A percentile compares a stretch with the other conserved stretches of the same genome.
Conservation (phyloP, 495 filamentous ascomycete genomes). For the Penicillium alfredii region DNA sequence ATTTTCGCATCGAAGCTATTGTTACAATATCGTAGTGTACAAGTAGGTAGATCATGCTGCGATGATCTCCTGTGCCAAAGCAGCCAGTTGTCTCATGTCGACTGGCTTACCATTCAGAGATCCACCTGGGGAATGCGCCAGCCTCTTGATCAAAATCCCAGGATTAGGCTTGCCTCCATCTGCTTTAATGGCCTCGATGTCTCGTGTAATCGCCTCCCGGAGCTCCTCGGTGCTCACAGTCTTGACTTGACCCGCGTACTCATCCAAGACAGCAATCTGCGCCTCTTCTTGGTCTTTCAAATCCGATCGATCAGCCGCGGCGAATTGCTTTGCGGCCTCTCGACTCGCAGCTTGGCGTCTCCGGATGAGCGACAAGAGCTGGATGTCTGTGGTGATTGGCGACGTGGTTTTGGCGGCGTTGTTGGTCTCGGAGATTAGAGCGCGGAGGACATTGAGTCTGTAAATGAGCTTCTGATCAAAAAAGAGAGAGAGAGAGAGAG, state of each 20-base stretch:
- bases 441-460: conserved; percentile 53
- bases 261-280: conserved; percentile 50
- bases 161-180: conserved; percentile 38
- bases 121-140: conserved; percentile 42
- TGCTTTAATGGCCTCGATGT: conserved; percentile 38
- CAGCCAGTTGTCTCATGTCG: conserved; percentile 44
- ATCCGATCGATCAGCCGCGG: conserved; percentile 45
- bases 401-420: conserved; percentile 54
- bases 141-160: conserved; percentile 42
- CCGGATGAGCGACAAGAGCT: conserved; percentile 52
- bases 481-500: not conserved
- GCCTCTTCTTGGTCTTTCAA: conserved; percentile 53
- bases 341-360: conserved; percentile 47
- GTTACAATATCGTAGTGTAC: conserved; percentile 17
- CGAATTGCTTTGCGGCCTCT: conserved; percentile 48
- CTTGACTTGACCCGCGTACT: conserved; percentile 50
- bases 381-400: conserved; percentile 52
- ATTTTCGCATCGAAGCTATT: conserved; percentile 9
- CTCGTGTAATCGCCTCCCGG: conserved; percentile 35
- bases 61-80: conserved; percentile 39
- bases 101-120: conserved; percentile 49
- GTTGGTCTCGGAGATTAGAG: conserved; percentile 56
- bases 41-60: conserved; percentile 7
- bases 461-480: conserved; percentile 1
- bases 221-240: conserved; percentile 47